Evolutionary conservation across 371 early-diverging fungal species (phyloP).

Genomic region (Batrachochytrium dendrobatidis): DNA sequence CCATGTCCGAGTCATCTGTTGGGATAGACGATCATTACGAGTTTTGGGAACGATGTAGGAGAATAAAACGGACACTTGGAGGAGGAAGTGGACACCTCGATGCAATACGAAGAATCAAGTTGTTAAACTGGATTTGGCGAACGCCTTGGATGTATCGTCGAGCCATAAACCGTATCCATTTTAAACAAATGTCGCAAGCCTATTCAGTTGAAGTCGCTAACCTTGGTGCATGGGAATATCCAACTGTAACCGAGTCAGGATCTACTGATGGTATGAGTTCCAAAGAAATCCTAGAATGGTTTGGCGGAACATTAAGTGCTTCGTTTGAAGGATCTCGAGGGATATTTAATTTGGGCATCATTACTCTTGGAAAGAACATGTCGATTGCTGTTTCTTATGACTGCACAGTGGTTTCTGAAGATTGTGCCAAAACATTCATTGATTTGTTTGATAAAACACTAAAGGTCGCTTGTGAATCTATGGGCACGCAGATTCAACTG

Average conservation of each 20-base stretch:
- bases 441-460: too few species aligned
- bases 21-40: constrained; percentile 15
- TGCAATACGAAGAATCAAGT: constrained; percentile 26
- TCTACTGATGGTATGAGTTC: constrained; percentile 11
- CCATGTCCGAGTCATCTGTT: constrained; percentile 24
- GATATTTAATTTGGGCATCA: constrained; percentile 32
- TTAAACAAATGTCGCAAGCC: constrained; percentile 18
- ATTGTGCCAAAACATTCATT: constrained; percentile 30
- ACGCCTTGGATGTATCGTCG: constrained; percentile 28
- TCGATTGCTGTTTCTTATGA: constrained; percentile 25
- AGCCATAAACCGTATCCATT: constrained; percentile 22
- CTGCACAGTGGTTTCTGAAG: constrained; percentile 18
- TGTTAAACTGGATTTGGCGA: constrained; percentile 32
- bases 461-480: too few species aligned
- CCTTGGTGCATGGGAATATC: constrained; percentile 37
- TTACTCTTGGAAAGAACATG: constrained; percentile 31
- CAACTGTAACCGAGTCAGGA: constrained; percentile 20
- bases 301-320: constrained; percentile 31
- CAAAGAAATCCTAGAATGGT: constrained; percentile 15
- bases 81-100: constrained; percentile 10
- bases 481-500: too few species aligned
- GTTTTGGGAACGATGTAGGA: constrained; percentile 30
- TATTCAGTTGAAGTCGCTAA: constrained; percentile 41
- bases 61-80: constrained; percentile 21
- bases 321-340: constrained; percentile 35